These are phyloP conservation scores for Nemania sp. DNA, from an alignment of 2,329 filamentous ascomycete genomes.

Conservation along the genomic window DNA sequence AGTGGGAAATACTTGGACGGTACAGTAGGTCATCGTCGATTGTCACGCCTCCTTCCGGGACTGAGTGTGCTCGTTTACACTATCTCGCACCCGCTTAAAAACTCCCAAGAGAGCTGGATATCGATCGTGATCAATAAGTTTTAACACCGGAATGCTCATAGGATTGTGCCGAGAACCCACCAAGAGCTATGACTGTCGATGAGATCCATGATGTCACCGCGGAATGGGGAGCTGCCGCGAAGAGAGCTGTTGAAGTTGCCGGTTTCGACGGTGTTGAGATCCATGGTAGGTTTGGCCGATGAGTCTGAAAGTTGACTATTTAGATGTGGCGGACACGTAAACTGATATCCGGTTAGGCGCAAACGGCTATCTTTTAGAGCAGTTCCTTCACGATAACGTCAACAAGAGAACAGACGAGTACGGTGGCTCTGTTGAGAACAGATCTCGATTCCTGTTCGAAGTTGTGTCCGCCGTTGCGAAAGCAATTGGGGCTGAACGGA, in stretches of 20 bases:
- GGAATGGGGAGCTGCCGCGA: conserved; percentile 59
- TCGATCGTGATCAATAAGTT: neutral
- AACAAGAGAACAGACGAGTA: conserved; percentile 35
- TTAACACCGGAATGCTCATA: neutral
- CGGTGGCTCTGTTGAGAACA: conserved; percentile 35
- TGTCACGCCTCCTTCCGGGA: too few species aligned
- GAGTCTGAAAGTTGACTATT: neutral
- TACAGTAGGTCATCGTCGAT: conserved; percentile 11
- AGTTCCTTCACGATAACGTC: conserved; percentile 50
- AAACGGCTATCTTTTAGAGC: conserved; percentile 61
- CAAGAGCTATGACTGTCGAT: conserved; percentile 60
- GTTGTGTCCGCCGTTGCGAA: conserved; percentile 31
- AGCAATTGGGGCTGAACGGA: conserved; percentile 31
- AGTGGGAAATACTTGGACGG: conserved; percentile 39
- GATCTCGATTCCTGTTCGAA: conserved; percentile 31
- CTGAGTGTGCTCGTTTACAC: neutral
- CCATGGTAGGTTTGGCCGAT: conserved; percentile 38
- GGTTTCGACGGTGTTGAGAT: conserved; percentile 65
- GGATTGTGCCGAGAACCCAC: conserved; percentile 47
- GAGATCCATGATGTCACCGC: conserved; percentile 68
- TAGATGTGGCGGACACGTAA: neutral
- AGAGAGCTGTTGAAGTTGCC: conserved; percentile 57
- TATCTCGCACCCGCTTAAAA: too few species aligned
- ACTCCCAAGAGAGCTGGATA: neutral
- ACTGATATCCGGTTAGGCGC: conserved; percentile 38